phyloP scores from a whole-genome alignment of 1,284 basidiomycete genomes.

The Sanguinoderma infundibulare region DNA sequence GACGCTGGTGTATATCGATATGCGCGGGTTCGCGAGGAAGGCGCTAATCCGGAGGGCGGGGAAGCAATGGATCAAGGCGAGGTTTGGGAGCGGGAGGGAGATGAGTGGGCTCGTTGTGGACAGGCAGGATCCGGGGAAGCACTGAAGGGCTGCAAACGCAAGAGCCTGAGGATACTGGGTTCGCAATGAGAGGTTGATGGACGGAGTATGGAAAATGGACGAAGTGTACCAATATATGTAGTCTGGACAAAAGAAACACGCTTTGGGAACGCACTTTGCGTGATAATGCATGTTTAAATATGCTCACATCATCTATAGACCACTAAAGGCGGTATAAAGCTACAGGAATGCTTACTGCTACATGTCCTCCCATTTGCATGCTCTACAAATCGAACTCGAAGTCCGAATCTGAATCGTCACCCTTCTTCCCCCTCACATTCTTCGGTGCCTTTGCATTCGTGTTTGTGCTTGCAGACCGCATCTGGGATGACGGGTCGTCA shows the following conservation, averaged over 20 bases:
- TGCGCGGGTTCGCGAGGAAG: conserved; percentile 70
- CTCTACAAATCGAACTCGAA: conserved; percentile 71
- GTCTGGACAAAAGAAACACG: background rate
- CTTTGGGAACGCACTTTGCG: background rate
- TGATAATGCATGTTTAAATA: background rate
- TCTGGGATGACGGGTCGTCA: conserved; percentile 49
- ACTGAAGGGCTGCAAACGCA: background rate
- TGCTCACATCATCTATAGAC: background rate
- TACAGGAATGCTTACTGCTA: background rate
- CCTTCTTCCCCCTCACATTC: conserved; percentile 59
- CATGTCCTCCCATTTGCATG: background rate
- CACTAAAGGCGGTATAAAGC: background rate
- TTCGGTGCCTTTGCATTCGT: conserved; percentile 56
- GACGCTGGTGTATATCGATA: conserved; percentile 77
- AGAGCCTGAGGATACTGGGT: background rate
- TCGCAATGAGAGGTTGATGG: background rate
- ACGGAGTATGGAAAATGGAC: background rate
- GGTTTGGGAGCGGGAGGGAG: conserved; percentile 23
- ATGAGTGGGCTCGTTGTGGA: conserved; percentile 25
- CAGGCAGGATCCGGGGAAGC: conserved; percentile 4
- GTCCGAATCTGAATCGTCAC: conserved; percentile 69
- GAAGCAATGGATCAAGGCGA: conserved; percentile 55
- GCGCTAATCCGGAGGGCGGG: conserved; percentile 69
- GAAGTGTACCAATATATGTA: background rate
- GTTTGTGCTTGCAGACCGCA: conserved; percentile 59